Evolutionary conservation across 257 asterid species (phyloP).

Genomic region (Mitragyna speciosa): DNA sequence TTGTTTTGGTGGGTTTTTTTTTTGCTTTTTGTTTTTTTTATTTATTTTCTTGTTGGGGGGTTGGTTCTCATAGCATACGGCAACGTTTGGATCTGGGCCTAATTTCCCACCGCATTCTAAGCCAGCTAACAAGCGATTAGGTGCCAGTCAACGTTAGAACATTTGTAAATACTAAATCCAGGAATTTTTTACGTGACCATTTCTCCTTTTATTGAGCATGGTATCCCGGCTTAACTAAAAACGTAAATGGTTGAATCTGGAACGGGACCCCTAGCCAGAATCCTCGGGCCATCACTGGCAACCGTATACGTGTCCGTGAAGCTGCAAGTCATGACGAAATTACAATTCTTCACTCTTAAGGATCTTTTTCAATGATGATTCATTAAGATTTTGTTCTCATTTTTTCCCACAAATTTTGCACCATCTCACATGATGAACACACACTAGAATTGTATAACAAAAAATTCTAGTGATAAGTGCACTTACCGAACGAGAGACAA

Average conservation of each 20-base stretch:
- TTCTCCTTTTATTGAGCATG: neutral
- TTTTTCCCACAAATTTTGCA: neutral
- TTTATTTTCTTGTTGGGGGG: too few relatives aligned
- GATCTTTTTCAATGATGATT: neutral
- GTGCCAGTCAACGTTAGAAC: too few relatives aligned
- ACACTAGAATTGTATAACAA: neutral
- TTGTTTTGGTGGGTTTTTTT: too few relatives aligned
- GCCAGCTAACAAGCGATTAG: too few relatives aligned
- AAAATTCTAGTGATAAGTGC: neutral
- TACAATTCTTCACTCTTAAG: neutral
- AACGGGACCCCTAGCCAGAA: neutral
- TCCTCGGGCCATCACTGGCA: too few relatives aligned
- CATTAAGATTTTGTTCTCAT: neutral
- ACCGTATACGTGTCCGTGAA: neutral
- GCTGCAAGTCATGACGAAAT: neutral
- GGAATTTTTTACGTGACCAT: neutral
- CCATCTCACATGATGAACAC: neutral
- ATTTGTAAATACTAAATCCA: too few relatives aligned
- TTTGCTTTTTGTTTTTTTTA: too few relatives aligned
- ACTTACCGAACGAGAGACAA: too few relatives aligned
- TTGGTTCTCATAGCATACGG: too few relatives aligned
- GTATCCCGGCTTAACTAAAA: neutral
- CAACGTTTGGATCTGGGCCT: too few relatives aligned
- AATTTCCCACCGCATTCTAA: too few relatives aligned
- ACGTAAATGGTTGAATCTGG: too few relatives aligned